Evolutionary conservation across 2,329 filamentous ascomycete genomes (phyloP).

Genomic region (Corinectria fuckeliana): DNA sequence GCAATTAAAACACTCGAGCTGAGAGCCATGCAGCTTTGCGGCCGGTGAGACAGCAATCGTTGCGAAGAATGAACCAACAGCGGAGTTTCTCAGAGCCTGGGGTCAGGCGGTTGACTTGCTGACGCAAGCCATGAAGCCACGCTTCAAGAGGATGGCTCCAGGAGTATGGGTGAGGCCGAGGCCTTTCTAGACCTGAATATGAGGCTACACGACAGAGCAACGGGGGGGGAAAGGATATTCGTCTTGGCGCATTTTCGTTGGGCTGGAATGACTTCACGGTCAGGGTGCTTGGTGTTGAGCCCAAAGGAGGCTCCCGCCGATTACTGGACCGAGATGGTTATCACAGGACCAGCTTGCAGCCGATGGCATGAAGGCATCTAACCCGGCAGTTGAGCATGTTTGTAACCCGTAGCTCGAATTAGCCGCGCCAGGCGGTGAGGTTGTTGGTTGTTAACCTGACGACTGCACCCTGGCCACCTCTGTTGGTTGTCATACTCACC

Average conservation of each 20-base stretch:
- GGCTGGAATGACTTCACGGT: conserved; percentile 11
- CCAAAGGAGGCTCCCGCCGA: conserved; percentile 27
- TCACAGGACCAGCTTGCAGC: conserved; percentile 31
- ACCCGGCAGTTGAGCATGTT: conserved; percentile 11
- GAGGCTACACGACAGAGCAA: conserved; percentile 15
- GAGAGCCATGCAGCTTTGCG: neutral
- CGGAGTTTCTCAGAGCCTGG: neutral
- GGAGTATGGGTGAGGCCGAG: conserved; percentile 5
- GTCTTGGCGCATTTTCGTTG: conserved; percentile 21
- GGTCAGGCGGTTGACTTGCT: neutral
- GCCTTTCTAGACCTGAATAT: conserved; percentile 18
- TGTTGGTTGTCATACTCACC: conserved; percentile 13
- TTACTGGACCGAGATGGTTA: conserved; percentile 24
- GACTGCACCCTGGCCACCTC: conserved; percentile 5
- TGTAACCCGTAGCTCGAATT: neutral
- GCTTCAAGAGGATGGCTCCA: no score
- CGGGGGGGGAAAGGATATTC: conserved; percentile 5
- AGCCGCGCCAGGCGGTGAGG: conserved; percentile 22
- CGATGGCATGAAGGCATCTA: conserved; percentile 27
- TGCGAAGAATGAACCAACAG: neutral
- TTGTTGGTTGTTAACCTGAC: conserved; percentile 16
- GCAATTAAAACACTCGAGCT: neutral
- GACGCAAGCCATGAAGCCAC: neutral
- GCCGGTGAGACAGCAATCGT: neutral
- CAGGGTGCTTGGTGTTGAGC: conserved; percentile 9